Base-by-base conservation (phyloP, 1,139 yeast genomes). In the Candida dubliniensis region DNA sequence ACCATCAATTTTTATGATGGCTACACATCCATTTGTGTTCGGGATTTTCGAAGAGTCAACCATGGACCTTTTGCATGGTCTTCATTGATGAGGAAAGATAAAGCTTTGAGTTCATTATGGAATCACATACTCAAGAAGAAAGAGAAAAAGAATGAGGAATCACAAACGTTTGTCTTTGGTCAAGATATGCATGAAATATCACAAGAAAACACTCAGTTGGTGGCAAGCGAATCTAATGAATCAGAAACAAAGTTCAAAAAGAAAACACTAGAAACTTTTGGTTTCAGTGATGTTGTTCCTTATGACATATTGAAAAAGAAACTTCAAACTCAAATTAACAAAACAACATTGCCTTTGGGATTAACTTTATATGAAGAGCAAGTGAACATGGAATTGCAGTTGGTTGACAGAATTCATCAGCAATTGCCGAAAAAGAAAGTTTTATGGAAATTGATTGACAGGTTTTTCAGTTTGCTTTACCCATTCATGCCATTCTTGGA, bases 51-150 rank as follows among this genome's bases (percentile, higher is more conserved):
- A 36, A 57, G 74, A 42, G 59, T 71, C 29, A 73, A 72, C 44
- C 71, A 69, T 55, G 82, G 82, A 0, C 81, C 81, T 0, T 67
- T 76, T 43, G 58, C 79, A 0, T 75, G 80, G 78, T 56, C 74
- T 2, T 66, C 80, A 0, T 42, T 76, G 18, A 62, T 79, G 61
- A 70, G 71, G 46, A 71, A 71, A 45, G 87, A 81, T 54, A 67
- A 66, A 1, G 80, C 69, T 18, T 58, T 77, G 31, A 58, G 63
- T 13, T 39, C 62, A 14, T 54, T 69, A 12, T 68, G 72, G 71
- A 61, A 64, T 29, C 59, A 61, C 47, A 55, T 69, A 11, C 36
- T 59, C 15, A 60, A 59, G 24, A 63, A 60, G 40, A 66, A 60
- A 41, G 59, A 58, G 32, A 58, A 51, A 34, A 32, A 32, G 7